A percentile compares a stretch with the other conserved stretches of the same genome.
phyloP scores from a whole-genome alignment of 768 basidiomycete species.

The Boletellus sp. region DNA sequence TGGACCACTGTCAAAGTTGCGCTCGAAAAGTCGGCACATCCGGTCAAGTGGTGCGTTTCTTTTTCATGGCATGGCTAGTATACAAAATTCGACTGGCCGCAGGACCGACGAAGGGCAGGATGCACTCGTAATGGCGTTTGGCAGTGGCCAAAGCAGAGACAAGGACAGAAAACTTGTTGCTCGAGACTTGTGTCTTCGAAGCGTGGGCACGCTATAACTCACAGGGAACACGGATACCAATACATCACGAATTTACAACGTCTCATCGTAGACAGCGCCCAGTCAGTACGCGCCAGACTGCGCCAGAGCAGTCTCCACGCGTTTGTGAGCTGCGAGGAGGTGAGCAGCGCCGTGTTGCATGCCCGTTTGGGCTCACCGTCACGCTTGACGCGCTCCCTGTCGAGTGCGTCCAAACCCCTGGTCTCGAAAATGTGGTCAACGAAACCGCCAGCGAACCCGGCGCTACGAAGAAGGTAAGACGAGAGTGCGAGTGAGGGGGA shows the following conservation, averaged over 20 bases:
- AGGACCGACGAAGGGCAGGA: slow-evolving; percentile 88
- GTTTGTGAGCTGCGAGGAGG: slow-evolving; percentile 12
- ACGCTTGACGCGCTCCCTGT: slow-evolving; percentile 19
- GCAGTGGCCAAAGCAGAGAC: slow-evolving; percentile 64
- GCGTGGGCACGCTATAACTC: slow-evolving; percentile 57
- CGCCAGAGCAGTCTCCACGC: slow-evolving; percentile 6
- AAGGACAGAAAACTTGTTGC: slow-evolving; percentile 70
- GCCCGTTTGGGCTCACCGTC: slow-evolving; percentile 14
- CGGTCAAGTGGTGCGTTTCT: slow-evolving; percentile 68
- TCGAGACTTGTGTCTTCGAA: slow-evolving; percentile 70
- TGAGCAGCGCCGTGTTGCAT: not conserved
- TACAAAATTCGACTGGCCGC: not conserved
- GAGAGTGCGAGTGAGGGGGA: no score
- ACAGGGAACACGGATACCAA: slow-evolving; percentile 4
- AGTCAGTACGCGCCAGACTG: slow-evolving; percentile 18
- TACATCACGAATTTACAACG: slow-evolving; percentile 6
- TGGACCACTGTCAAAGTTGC: slow-evolving; percentile 91
- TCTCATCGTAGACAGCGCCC: not conserved
- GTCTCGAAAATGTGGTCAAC: slow-evolving; percentile 26
- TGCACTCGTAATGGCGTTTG: slow-evolving; percentile 72
- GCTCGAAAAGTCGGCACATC: slow-evolving; percentile 75
- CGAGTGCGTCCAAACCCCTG: slow-evolving; percentile 20
- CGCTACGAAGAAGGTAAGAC: slow-evolving; percentile 12
- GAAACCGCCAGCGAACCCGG: slow-evolving; percentile 24
- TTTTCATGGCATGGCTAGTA: not conserved